A percentile compares a stretch with the other conserved stretches of the same genome.
Conservation (phyloP, 768 basidiomycete genomes). For the Mycena galopus region DNA sequence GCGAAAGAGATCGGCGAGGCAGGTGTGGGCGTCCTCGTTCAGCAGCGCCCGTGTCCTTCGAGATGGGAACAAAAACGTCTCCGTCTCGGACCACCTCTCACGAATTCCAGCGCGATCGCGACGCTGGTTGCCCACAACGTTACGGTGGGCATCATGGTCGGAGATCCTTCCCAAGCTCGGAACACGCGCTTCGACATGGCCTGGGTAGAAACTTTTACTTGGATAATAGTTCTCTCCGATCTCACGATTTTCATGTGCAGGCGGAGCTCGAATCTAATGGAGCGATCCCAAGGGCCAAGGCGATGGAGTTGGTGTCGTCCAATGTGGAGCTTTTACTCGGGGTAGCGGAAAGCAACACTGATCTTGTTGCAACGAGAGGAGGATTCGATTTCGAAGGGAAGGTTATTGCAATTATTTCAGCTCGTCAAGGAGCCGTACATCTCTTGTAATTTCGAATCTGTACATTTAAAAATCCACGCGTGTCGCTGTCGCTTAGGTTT, state of each 20-base stretch:
- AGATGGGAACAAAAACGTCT: constrained; percentile 74
- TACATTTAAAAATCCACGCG: no score
- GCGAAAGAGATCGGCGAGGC: constrained; percentile 73
- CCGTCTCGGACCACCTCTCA: constrained; percentile 77
- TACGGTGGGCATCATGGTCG: constrained; percentile 70
- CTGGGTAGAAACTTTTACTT: constrained; percentile 54
- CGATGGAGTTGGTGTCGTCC: constrained; percentile 52
- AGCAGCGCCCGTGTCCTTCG: constrained; percentile 71
- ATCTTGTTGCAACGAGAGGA: constrained; percentile 54
- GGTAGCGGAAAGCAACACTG: constrained; percentile 45
- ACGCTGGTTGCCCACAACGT: constrained; percentile 73
- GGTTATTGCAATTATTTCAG: constrained; percentile 52
- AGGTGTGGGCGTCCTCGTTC: constrained; percentile 77
- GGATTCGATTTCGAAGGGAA: constrained; percentile 56
- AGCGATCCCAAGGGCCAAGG: constrained; percentile 48
- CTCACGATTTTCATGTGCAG: constrained; percentile 39
- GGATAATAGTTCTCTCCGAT: neutral
- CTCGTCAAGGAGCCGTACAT: constrained; percentile 8
- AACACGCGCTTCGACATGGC: constrained; percentile 77
- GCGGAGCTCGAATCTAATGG: constrained; percentile 55
- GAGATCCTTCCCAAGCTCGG: constrained; percentile 68
- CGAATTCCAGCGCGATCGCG: constrained; percentile 67
- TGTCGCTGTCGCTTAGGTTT: no score
- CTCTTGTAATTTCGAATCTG: constrained; percentile 3
- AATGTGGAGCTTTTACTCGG: constrained; percentile 61